Percentiles rank a stretch among this genome's conserved stretches.
Conservation (phyloP, 176 grass and related monocot genomes). For the Saccharum officinarum region DNA sequence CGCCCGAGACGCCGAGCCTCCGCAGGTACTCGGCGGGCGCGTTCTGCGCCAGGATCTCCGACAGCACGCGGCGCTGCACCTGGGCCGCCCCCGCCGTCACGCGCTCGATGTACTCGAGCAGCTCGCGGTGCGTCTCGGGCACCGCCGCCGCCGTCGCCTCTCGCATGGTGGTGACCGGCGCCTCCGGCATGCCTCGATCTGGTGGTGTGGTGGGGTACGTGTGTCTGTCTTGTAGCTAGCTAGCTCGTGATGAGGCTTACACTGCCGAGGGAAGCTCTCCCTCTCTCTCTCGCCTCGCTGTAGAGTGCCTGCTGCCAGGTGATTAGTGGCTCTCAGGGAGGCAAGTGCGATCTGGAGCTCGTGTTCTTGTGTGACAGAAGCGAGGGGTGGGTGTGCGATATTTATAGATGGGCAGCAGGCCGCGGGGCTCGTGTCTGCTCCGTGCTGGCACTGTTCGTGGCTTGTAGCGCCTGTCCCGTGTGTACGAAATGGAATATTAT, state of each 20-base stretch:
- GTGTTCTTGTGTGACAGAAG: background rate
- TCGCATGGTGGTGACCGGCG: background rate
- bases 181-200: conserved; percentile 37
- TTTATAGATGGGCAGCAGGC: conserved; percentile 14
- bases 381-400: background rate
- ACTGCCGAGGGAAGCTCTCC: background rate
- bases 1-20: conserved; percentile 39
- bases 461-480: background rate
- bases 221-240: background rate
- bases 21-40: conserved; percentile 61
- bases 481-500: conserved; percentile 30
- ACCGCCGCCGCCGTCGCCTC: background rate
- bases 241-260: background rate
- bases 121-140: conserved; percentile 34
- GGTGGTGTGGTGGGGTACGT: too few relatives aligned
- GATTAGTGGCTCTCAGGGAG: background rate
- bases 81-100: conserved; percentile 31
- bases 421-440: background rate
- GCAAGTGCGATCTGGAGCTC: background rate
- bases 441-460: background rate
- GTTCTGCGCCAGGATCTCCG: conserved; percentile 57
- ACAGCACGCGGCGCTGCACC: conserved; percentile 45
- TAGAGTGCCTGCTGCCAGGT: background rate
- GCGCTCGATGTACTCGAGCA: conserved; percentile 57
- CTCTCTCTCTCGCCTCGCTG: background rate